Percentiles rank a stretch among this genome's conserved stretches.
These are phyloP conservation scores for Helianthus annuus DNA, from an alignment of 129 eudicot genomes.

Conservation along the genomic window HanXRQr2.0-SUNRISE NC_035434.2:60207401-60207900, in stretches of 20 bases:
- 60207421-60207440: conserved; percentile 85
- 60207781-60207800: too few species aligned
- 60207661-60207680: not conserved
- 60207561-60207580: conserved; percentile 36
- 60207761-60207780: not conserved
- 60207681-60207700: too few species aligned
- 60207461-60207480: conserved; percentile 36
- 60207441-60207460: conserved; percentile 27
- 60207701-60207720: too few species aligned
- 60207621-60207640: conserved; percentile 12
- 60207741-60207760: not conserved
- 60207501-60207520: conserved; percentile 18
- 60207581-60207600: conserved; percentile 43
- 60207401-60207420: conserved; percentile 43
- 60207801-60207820: conserved; percentile 27
- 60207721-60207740: not conserved
- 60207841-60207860: conserved; percentile 96
- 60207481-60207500: conserved; percentile 42
- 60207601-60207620: conserved; percentile 5
- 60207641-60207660: conserved; percentile 19
- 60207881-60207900: conserved; percentile 72
- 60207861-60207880: conserved; percentile 38
- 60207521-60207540: too few species aligned
- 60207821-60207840: conserved; percentile 74
- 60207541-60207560: conserved; percentile 39